Percentiles rank a stretch among this genome's conserved stretches.
phyloP scores from a whole-genome alignment of 371 early-diverging fungal species.

The Apophysomyces ossiformis region DNA sequence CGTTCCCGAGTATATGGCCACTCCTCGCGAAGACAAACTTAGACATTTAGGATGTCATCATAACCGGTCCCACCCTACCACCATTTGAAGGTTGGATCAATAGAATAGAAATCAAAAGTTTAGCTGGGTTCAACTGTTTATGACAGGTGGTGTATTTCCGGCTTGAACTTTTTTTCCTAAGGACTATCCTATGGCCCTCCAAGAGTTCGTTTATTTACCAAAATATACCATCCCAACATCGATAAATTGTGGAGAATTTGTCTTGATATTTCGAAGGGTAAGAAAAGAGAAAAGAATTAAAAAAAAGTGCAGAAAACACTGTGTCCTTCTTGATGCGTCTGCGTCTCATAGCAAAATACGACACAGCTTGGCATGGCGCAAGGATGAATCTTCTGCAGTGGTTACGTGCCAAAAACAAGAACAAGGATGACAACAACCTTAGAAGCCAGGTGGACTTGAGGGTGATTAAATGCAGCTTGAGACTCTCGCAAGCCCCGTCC shows the following conservation, averaged over 20 bases:
- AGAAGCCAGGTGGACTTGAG: too few species aligned
- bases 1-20: slow-evolving; percentile 93
- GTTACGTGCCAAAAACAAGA: too few species aligned
- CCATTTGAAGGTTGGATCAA: slow-evolving; percentile 89
- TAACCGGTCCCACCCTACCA: slow-evolving; percentile 93
- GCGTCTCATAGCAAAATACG: too few species aligned
- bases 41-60: slow-evolving; percentile 94
- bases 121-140: background rate
- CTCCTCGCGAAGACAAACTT: slow-evolving; percentile 90
- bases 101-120: background rate
- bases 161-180: slow-evolving; percentile 95
- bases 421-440: too few species aligned
- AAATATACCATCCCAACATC: slow-evolving; percentile 99
- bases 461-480: too few species aligned
- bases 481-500: too few species aligned
- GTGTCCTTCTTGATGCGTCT: too few species aligned
- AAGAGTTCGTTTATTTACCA: slow-evolving; percentile 95
- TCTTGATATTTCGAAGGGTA: slow-evolving; percentile 96
- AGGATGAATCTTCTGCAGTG: too few species aligned
- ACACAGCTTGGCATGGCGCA: too few species aligned
- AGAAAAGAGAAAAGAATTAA: background rate
- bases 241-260: slow-evolving; percentile 98
- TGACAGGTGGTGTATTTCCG: slow-evolving; percentile 90
- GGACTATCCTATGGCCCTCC: slow-evolving; percentile 98
- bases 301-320: too few species aligned